Percentiles rank a stretch among this genome's conserved stretches.
Evolutionary conservation across 1,284 basidiomycete species (phyloP).

Genomic region (Farysia itapuensis): DNA sequence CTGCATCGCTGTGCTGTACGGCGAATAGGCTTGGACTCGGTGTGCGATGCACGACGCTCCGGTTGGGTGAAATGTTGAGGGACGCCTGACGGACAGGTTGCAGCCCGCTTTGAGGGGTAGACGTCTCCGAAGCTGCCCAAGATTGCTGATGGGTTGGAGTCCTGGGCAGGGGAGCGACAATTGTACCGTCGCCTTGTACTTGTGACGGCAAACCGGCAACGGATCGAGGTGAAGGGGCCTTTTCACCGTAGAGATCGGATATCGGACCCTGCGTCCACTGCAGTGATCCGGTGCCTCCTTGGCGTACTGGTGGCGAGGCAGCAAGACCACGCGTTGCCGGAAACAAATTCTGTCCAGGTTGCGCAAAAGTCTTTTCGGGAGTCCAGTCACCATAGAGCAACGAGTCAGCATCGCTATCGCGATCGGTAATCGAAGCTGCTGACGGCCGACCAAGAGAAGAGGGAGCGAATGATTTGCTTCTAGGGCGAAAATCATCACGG

Average conservation of each 20-base stretch:
- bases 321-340: slow-evolving; percentile 8
- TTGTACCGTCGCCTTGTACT: neutral
- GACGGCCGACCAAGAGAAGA: too few relatives aligned
- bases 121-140: too few relatives aligned
- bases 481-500: neutral
- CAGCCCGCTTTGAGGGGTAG: too few relatives aligned
- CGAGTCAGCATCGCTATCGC: slow-evolving; percentile 9
- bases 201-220: neutral
- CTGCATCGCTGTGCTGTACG: neutral
- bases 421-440: too few relatives aligned
- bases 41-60: slow-evolving; percentile 1
- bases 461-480: neutral
- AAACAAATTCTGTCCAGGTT: slow-evolving; percentile 26
- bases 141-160: slow-evolving; percentile 1
- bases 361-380: slow-evolving; percentile 32
- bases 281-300: slow-evolving; percentile 8
- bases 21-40: slow-evolving; percentile 9
- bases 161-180: neutral
- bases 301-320: slow-evolving; percentile 11
- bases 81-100: slow-evolving; percentile 5
- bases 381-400: slow-evolving; percentile 23
- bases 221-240: slow-evolving; percentile 8
- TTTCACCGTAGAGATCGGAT: slow-evolving; percentile 24
- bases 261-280: slow-evolving; percentile 6
- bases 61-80: slow-evolving; percentile 6